Evolutionary conservation across 176 grass and related monocot genomes (phyloP).

Genomic region (Poa annua): DNA sequence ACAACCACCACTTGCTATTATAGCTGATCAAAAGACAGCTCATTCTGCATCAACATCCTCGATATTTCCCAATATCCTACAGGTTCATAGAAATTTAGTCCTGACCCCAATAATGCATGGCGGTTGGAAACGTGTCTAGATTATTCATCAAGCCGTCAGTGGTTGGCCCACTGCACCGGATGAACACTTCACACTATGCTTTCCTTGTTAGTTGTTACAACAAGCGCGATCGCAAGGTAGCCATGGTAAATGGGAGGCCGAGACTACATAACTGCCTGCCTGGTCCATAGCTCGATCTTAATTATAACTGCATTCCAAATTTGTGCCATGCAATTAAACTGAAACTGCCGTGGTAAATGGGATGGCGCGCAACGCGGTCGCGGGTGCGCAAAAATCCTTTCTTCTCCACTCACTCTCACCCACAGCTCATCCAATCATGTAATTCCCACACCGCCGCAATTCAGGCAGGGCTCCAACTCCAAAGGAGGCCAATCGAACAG

Average conservation of each 20-base stretch:
- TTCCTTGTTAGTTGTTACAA: neutral
- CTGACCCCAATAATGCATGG: neutral
- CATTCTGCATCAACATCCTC: conserved; percentile 38
- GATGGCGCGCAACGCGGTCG: neutral
- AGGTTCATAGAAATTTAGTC: conserved; percentile 27
- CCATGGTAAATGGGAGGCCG: neutral
- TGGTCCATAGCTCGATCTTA: neutral
- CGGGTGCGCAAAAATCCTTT: neutral
- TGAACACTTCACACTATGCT: conserved; percentile 1
- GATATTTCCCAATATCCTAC: conserved; percentile 37
- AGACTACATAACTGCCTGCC: neutral
- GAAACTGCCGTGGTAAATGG: neutral
- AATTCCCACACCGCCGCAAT: neutral
- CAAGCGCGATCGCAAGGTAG: neutral
- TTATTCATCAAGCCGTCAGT: neutral
- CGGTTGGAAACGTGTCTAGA: conserved; percentile 22
- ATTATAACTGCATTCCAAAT: conserved; percentile 5
- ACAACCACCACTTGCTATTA: conserved; percentile 22
- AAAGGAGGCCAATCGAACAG: neutral
- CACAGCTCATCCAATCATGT: conserved; percentile 12
- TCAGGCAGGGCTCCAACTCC: neutral
- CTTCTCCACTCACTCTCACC: conserved; percentile 16
- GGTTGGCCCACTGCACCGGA: conserved; percentile 28
- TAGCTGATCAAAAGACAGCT: conserved; percentile 42
- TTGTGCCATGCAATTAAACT: neutral